These are phyloP conservation scores for Leccinum pellstonianum DNA, from an alignment of 768 basidiomycete species.

Conservation along the genomic window DNA sequence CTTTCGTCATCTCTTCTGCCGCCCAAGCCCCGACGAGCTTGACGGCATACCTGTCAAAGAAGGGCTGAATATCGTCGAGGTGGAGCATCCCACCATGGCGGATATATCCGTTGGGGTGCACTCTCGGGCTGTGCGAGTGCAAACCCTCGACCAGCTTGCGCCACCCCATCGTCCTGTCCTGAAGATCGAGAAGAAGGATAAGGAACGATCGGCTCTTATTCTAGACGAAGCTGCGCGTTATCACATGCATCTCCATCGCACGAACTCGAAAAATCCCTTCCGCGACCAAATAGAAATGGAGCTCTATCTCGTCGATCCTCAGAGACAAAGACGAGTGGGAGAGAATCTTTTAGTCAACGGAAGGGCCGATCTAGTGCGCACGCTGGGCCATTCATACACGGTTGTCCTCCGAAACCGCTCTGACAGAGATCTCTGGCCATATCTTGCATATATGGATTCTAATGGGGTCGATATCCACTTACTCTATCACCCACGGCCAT, in stretches of 20 bases:
- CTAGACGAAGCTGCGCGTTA: slow-evolving; percentile 59
- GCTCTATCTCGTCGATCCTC: slow-evolving; percentile 48
- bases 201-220: slow-evolving; percentile 38
- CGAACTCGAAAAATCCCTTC: slow-evolving; percentile 47
- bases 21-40: slow-evolving; percentile 30
- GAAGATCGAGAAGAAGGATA: slow-evolving; percentile 37
- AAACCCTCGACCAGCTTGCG: slow-evolving; percentile 45
- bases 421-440: slow-evolving; percentile 58
- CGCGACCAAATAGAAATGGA: slow-evolving; percentile 51
- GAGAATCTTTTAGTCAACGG: slow-evolving; percentile 48
- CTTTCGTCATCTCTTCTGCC: slow-evolving; percentile 44
- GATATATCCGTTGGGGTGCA: slow-evolving; percentile 51
- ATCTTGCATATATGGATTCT: slow-evolving; percentile 60
- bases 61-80: slow-evolving; percentile 47
- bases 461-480: slow-evolving; percentile 52
- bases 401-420: slow-evolving; percentile 51
- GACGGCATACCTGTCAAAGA: slow-evolving; percentile 36
- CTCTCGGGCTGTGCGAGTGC: slow-evolving; percentile 39
- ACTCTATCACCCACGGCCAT: slow-evolving; percentile 50
- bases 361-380: slow-evolving; percentile 46
- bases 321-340: slow-evolving; percentile 42
- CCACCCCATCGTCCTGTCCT: slow-evolving; percentile 37
- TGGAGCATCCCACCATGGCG: slow-evolving; percentile 42
- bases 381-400: slow-evolving; percentile 43
- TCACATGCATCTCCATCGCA: slow-evolving; percentile 54